Percentiles rank a stretch among this genome's conserved stretches.
Conservation (phyloP, 495 filamentous ascomycete species). For the Aspergillus nidulans region DNA sequence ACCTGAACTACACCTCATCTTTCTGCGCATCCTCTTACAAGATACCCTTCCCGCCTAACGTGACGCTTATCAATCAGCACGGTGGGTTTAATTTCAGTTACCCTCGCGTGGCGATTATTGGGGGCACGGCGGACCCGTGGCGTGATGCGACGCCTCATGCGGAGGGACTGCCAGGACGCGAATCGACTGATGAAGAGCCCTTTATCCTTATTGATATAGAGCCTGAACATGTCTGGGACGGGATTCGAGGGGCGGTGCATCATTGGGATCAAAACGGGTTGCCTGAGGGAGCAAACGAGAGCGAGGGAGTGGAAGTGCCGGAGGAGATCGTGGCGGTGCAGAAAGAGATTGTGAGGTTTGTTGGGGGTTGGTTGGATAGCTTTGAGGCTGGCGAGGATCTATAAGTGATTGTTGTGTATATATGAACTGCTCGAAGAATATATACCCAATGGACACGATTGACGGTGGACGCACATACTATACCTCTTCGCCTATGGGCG, state of each 20-base stretch:
- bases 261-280: slow-evolving; percentile 72
- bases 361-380: slow-evolving; percentile 59
- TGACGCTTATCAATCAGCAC: slow-evolving; percentile 59
- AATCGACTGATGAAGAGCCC: slow-evolving; percentile 54
- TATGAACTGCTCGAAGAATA: too few relatives aligned
- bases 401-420: background rate
- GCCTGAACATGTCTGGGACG: slow-evolving; percentile 21
- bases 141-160: slow-evolving; percentile 59
- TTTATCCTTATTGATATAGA: slow-evolving; percentile 53
- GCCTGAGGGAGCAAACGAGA: slow-evolving; percentile 53
- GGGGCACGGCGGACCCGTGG: slow-evolving; percentile 69
- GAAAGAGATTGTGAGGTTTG: slow-evolving; percentile 51
- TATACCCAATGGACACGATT: too few relatives aligned
- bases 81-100: slow-evolving; percentile 64
- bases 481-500: too few relatives aligned
- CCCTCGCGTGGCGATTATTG: slow-evolving; percentile 61
- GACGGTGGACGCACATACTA: too few relatives aligned
- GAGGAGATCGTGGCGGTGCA: slow-evolving; percentile 50
- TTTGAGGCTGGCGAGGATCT: background rate
- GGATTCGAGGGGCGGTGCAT: slow-evolving; percentile 50
- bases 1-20: slow-evolving; percentile 47
- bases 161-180: slow-evolving; percentile 39
- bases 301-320: slow-evolving; percentile 44
- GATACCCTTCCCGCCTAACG: slow-evolving; percentile 52
- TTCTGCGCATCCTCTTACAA: slow-evolving; percentile 60